phyloP scores from a whole-genome alignment of 73 alveolate genomes.

The Durusdinium trenchii region DNA sequence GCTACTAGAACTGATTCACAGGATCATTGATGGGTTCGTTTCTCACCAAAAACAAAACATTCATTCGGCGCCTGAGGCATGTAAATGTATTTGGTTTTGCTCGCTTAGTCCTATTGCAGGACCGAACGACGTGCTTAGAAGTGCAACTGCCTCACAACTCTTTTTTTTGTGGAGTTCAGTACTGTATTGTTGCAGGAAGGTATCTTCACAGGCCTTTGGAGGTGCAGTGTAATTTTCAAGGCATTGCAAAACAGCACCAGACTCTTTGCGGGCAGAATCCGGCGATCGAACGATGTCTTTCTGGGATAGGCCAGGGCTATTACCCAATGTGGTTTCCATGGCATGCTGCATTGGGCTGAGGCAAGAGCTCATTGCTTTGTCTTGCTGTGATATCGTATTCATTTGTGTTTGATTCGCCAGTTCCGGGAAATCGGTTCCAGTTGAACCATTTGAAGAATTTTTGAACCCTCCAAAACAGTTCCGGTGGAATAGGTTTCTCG shows the following conservation, averaged over 20 bases:
- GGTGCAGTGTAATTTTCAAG: background rate
- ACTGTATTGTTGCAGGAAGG: conserved; percentile 13
- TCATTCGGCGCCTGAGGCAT: background rate
- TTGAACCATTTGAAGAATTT: background rate
- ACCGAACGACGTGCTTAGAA: background rate
- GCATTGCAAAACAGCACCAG: background rate
- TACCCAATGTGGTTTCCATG: conserved; percentile 77
- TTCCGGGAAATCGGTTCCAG: background rate
- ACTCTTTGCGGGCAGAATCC: no score
- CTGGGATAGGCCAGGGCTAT: conserved; percentile 64
- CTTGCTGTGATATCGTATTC: background rate
- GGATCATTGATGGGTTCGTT: background rate
- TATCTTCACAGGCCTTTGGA: conserved; percentile 46
- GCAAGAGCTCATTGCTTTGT: background rate
- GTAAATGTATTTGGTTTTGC: conserved; percentile 31
- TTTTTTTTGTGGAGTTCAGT: background rate
- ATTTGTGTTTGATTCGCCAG: background rate
- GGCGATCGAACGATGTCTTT: background rate
- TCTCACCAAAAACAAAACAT: background rate
- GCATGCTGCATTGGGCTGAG: conserved; percentile 91
- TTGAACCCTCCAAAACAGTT: background rate
- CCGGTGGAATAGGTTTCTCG: background rate
- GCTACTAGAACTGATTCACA: background rate
- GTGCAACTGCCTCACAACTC: background rate
- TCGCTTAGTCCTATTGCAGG: conserved; percentile 49